Evolutionary conservation across 2,329 filamentous ascomycete species (phyloP).

Genomic region (Sporothrix brasiliensis): DNA sequence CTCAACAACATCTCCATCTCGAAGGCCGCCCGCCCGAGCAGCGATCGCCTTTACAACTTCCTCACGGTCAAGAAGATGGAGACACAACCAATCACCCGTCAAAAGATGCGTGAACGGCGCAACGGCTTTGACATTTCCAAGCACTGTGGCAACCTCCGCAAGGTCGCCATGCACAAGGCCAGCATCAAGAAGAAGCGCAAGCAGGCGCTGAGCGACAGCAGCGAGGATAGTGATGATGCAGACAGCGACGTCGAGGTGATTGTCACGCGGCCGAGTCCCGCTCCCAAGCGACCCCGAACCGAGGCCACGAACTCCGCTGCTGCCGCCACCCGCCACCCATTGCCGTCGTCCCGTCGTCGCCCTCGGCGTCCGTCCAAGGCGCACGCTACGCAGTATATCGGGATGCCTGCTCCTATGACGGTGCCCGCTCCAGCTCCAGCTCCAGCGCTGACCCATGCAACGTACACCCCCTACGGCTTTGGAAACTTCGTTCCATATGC

Average conservation of each 20-base stretch:
- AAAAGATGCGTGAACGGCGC: slow-evolving; percentile 32
- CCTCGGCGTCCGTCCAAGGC: slow-evolving; percentile 23
- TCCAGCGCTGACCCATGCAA: background rate
- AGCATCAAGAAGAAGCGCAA: slow-evolving; percentile 24
- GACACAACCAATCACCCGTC: slow-evolving; percentile 34
- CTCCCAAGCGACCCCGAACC: background rate
- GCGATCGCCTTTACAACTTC: slow-evolving; percentile 35
- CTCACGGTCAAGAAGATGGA: slow-evolving; percentile 38
- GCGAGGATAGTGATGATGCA: background rate
- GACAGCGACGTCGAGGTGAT: slow-evolving; percentile 8
- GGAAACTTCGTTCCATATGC: background rate
- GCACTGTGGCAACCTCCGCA: slow-evolving; percentile 34
- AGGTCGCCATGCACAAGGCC: slow-evolving; percentile 10
- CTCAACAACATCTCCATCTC: slow-evolving; percentile 24
- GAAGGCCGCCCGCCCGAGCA: slow-evolving; percentile 1
- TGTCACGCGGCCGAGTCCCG: background rate
- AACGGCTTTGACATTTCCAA: slow-evolving; percentile 34
- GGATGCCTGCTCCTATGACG: background rate
- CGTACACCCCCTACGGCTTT: background rate
- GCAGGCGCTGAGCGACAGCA: slow-evolving; percentile 1
- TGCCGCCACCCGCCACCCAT: background rate
- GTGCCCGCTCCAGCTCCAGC: background rate
- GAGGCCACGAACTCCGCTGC: background rate
- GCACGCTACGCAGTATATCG: background rate
- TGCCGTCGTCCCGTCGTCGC: slow-evolving; percentile 17